These are phyloP conservation scores for Rhododendron ovatum DNA, from an alignment of 148 eudicot species.

Conservation along the genomic window DNA sequence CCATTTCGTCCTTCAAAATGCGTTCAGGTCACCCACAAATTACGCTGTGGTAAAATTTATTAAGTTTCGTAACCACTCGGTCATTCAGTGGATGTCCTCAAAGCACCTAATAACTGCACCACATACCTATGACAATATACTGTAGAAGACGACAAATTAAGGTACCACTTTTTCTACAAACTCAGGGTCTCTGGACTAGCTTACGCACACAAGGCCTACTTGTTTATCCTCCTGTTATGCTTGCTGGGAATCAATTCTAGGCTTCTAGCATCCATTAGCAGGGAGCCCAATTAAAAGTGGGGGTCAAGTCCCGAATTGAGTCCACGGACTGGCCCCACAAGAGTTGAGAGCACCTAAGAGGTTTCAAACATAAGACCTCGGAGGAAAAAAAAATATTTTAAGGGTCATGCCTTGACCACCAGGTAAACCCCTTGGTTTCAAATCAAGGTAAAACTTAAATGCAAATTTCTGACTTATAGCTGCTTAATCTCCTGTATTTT, in stretches of 20 bases:
- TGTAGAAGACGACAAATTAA: neutral
- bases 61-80: neutral
- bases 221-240: neutral
- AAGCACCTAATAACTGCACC: neutral
- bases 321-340: neutral
- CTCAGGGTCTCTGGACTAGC: neutral
- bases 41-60: no score
- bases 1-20: neutral
- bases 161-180: neutral
- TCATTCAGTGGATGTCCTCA: neutral
- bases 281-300: neutral
- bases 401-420: neutral
- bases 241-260: no score
- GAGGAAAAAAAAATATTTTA: neutral
- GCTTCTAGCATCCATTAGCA: no score
- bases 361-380: neutral
- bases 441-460: neutral
- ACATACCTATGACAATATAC: neutral
- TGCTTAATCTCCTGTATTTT: neutral
- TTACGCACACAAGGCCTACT: neutral
- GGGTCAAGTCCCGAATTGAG: neutral
- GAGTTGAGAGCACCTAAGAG: neutral
- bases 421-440: neutral
- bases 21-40: neutral
- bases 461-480: neutral